phyloP scores from a whole-genome alignment of 345 rosid species.

The Arabis alpina region DNA sequence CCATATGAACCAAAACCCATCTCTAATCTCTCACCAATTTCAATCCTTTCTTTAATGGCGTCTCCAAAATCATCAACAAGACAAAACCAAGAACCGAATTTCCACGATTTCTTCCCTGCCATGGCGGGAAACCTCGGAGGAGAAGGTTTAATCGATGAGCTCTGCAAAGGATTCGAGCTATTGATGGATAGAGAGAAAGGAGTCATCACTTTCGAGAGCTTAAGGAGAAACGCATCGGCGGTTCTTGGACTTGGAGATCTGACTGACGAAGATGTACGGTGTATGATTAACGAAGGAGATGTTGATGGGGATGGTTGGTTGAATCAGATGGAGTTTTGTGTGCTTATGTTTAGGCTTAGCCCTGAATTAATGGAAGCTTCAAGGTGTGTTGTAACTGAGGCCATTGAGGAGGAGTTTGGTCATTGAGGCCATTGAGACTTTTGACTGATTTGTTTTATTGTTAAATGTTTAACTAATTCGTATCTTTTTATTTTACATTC shows the following conservation, averaged over 20 bases:
- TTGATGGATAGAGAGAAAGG: conserved; percentile 69
- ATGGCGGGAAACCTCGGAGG: conserved; percentile 87
- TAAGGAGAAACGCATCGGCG: conserved; percentile 61
- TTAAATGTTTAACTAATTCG: background rate
- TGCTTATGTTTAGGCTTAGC: conserved; percentile 86
- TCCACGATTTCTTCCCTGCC: conserved; percentile 72
- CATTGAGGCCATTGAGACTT: conserved; percentile 28
- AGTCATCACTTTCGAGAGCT: conserved; percentile 75
- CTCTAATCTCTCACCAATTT: conserved; percentile 4
- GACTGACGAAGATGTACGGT: conserved; percentile 70
- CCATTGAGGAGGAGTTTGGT: conserved; percentile 55
- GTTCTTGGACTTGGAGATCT: conserved; percentile 69
- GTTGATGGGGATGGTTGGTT: conserved; percentile 75
- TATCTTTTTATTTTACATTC: conserved; percentile 1
- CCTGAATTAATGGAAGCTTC: conserved; percentile 89
- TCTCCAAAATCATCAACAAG: conserved; percentile 37
- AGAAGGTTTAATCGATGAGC: conserved; percentile 73
- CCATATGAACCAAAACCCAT: conserved; percentile 21
- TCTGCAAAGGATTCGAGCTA: conserved; percentile 80
- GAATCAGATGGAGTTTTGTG: conserved; percentile 92
- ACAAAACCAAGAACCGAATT: conserved; percentile 40
- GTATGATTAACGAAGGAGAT: conserved; percentile 79
- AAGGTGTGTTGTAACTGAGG: conserved; percentile 59
- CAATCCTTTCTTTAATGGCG: conserved; percentile 40
- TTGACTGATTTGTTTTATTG: conserved; percentile 9